Evolutionary conservation across 306 rosid species (phyloP).

Genomic region (Clitoria ternatea): DNA sequence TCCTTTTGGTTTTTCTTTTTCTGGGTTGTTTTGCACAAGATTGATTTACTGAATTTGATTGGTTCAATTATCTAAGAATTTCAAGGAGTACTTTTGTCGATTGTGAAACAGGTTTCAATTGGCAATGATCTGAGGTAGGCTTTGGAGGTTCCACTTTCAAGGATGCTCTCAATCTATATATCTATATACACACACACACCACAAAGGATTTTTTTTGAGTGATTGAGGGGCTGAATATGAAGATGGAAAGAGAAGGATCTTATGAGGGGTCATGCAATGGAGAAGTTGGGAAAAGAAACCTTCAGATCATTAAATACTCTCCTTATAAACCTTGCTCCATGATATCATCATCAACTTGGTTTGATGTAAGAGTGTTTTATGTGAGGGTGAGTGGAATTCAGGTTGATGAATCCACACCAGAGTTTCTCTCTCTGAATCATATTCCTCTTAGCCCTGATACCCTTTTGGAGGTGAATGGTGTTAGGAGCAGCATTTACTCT

Average conservation of each 20-base stretch:
- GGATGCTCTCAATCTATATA: constrained; percentile 26
- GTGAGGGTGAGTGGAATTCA: constrained; percentile 66
- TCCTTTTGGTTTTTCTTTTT: not conserved
- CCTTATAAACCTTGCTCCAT: constrained; percentile 55
- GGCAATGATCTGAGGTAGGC: constrained; percentile 34
- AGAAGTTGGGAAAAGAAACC: constrained; percentile 37
- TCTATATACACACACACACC: not conserved
- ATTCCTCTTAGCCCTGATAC: constrained; percentile 74
- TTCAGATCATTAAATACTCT: constrained; percentile 60
- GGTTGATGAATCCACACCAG: constrained; percentile 70
- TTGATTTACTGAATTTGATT: not conserved
- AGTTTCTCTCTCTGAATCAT: constrained; percentile 65
- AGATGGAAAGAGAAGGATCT: constrained; percentile 63
- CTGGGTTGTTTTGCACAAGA: not conserved
- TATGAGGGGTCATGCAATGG: constrained; percentile 37
- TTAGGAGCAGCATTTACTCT: constrained; percentile 55
- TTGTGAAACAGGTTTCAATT: constrained; percentile 37
- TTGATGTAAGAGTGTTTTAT: constrained; percentile 86
- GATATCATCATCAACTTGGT: constrained; percentile 58
- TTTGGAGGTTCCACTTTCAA: constrained; percentile 8
- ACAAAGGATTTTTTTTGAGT: constrained; percentile 33
- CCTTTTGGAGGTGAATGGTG: constrained; percentile 83
- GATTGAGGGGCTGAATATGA: constrained; percentile 46
- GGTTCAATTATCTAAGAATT: constrained; percentile 9
- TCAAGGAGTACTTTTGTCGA: constrained; percentile 17